Percentiles rank a stretch among this genome's conserved stretches.
phyloP scores from a whole-genome alignment of 1,139 yeast species.

The Hemisphaericaspora subhashii region DNA sequence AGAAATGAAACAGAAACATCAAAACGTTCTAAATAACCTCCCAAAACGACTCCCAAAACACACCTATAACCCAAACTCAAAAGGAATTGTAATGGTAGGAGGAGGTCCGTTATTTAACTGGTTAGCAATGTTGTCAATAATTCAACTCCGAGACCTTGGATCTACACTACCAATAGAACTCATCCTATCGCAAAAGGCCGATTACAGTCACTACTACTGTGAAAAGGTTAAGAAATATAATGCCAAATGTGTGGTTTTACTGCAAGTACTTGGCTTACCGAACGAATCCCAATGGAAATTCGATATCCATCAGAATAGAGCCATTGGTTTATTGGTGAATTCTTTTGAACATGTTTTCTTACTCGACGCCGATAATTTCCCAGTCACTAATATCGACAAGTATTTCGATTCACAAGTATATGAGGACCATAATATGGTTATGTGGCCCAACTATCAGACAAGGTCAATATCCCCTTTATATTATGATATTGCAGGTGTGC shows the following conservation, averaged over 20 bases:
- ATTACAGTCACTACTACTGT: constrained; percentile 30
- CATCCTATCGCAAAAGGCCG: constrained; percentile 31
- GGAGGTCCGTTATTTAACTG: constrained; percentile 35
- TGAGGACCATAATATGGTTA: constrained; percentile 53
- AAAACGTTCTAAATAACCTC: constrained; percentile 19
- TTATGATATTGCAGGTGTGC: constrained; percentile 60
- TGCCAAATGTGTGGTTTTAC: constrained; percentile 32
- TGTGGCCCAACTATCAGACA: constrained; percentile 85
- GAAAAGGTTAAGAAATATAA: constrained; percentile 22
- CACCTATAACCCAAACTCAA: constrained; percentile 24
- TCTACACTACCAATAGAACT: constrained; percentile 36
- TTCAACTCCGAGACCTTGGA: constrained; percentile 33
- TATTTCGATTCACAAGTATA: constrained; percentile 56
- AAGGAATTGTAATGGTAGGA: constrained; percentile 37
- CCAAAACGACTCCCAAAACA: constrained; percentile 23
- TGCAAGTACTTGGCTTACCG: constrained; percentile 34
- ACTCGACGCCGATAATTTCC: constrained; percentile 42
- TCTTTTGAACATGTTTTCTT: constrained; percentile 41
- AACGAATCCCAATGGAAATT: constrained; percentile 31
- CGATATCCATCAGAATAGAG: constrained; percentile 37
- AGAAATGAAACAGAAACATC: constrained; percentile 27
- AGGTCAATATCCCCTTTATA: constrained; percentile 67
- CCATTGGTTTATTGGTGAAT: constrained; percentile 37
- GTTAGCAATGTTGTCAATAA: constrained; percentile 35
- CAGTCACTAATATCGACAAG: constrained; percentile 33